These are phyloP conservation scores for Pleurotus eryngii DNA, from an alignment of 768 basidiomycete species.

Conservation along the genomic window DNA sequence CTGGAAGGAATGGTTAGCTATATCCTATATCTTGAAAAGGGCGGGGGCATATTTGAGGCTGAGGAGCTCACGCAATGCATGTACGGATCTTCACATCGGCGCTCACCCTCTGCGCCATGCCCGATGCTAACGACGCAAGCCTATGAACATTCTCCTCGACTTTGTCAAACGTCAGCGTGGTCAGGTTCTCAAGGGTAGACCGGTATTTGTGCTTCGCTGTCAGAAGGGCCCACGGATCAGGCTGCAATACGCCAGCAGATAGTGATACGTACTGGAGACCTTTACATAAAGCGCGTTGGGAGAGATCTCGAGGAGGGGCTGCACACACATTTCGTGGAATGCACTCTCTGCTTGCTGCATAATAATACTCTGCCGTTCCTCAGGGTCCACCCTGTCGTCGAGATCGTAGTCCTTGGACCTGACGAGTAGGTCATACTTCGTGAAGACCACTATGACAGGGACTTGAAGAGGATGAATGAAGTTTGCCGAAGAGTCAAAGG, in stretches of 20 bases:
- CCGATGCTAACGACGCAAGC: constrained; percentile 16
- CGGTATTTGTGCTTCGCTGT: neutral
- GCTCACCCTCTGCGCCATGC: constrained; percentile 21
- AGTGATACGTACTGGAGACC: constrained; percentile 1
- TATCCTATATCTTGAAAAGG: neutral
- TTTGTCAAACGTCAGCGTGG: constrained; percentile 5
- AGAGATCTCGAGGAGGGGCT: neutral
- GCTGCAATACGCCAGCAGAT: neutral
- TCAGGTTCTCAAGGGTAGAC: neutral
- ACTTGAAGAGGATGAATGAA: constrained; percentile 14
- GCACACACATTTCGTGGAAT: neutral
- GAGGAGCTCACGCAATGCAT: constrained; percentile 19
- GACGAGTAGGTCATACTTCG: constrained; percentile 27
- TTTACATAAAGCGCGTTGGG: neutral
- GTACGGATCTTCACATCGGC: constrained; percentile 18
- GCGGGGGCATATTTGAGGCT: neutral
- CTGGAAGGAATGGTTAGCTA: constrained; percentile 1
- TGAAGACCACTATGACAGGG: constrained; percentile 31
- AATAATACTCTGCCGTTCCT: neutral
- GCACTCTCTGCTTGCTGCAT: neutral
- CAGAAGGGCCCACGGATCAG: neutral
- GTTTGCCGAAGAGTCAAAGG: neutral
- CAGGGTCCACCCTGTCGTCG: neutral
- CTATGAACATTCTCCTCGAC: constrained; percentile 10
- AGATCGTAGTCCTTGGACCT: neutral